These are phyloP conservation scores for Ophidiomyces ophidiicola DNA, from an alignment of 2,329 filamentous ascomycete genomes.

Conservation along the genomic window DNA sequence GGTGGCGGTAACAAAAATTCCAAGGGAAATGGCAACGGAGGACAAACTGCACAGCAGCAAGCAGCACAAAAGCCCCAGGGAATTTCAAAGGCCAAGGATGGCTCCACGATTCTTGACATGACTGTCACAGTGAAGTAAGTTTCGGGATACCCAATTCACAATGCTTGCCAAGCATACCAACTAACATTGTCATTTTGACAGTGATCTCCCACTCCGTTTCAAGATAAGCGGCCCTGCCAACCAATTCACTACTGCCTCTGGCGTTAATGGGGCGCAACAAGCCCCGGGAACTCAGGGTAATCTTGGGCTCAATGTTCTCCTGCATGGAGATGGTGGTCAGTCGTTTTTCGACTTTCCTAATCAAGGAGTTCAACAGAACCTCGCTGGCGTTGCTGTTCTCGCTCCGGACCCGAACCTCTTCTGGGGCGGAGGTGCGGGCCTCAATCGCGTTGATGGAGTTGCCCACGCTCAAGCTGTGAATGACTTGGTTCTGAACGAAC, in stretches of 20 bases:
- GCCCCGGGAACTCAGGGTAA: neutral
- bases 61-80: neutral
- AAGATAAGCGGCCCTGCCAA: conserved; percentile 3
- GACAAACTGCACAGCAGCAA: conserved; percentile 1
- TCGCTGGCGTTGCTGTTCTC: conserved; percentile 4
- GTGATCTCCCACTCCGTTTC: conserved; percentile 5
- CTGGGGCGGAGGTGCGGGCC: conserved; percentile 3
- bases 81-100: conserved; percentile 3
- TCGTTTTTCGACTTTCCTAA: conserved; percentile 6
- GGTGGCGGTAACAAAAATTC: neutral
- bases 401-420: conserved; percentile 5
- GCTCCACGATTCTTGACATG: conserved; percentile 3
- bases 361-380: neutral
- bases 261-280: neutral
- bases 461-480: conserved; percentile 5
- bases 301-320: conserved; percentile 4
- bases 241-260: conserved; percentile 5
- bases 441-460: conserved; percentile 1
- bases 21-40: neutral
- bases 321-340: conserved; percentile 4
- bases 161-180: neutral
- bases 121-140: conserved; percentile 6
- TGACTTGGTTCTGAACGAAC: conserved; percentile 1
- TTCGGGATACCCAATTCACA: too few relatives aligned
- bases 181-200: neutral